Evolutionary conservation across 495 filamentous ascomycete genomes (phyloP), one percentile per base, ranked within the genome.

Genomic region (Podospora tetraspora): DNA sequence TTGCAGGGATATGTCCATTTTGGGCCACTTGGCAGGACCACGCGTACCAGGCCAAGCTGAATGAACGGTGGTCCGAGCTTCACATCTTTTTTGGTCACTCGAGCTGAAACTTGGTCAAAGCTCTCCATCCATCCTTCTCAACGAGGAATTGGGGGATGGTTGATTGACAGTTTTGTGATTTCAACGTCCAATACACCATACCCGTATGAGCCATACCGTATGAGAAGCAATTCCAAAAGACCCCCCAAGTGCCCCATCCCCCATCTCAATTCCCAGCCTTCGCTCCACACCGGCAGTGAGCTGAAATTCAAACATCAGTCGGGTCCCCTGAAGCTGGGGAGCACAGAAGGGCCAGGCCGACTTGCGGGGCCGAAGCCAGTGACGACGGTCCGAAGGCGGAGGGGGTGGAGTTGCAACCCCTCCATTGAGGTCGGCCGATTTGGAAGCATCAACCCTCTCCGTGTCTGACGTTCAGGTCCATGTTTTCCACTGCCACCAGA

Each of bases 21-120:
- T 64, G 71, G 72, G 75, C 73, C 75, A 77, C 74, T 72, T 77
- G 75, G 71, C 75, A 68, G 24, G 21, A 29, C 58, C 11, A 66
- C 23, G 24, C 27, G 60, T 29, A 52, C 43, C 43, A 52, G 43
- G 43, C 58, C 12, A 22, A 29, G 10, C 23, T 60, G 59, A 24
- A 27, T 19, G 59, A 24, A 60, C 59, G n/a, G 58, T 70, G 73
- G 74, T 66, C 72, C 62, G 72, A 76, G 74, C 74, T 76, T 66
- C 72, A 3, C n/a, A n/a, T 52, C 43, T 52, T 52, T 43, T 43
- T 43, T 43, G 43, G 43, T n/a, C 32, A 13, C 32, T 37, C 1
- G 3, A 52, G 43, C n/a, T n/a, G 43, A 16, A n/a, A n/a, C 43
- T 19, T n/a, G 43, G 43, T 52, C 43, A 19, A 43, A 16, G 34